phyloP scores from a whole-genome alignment of 768 basidiomycete species.

The Russula foetens region DNA sequence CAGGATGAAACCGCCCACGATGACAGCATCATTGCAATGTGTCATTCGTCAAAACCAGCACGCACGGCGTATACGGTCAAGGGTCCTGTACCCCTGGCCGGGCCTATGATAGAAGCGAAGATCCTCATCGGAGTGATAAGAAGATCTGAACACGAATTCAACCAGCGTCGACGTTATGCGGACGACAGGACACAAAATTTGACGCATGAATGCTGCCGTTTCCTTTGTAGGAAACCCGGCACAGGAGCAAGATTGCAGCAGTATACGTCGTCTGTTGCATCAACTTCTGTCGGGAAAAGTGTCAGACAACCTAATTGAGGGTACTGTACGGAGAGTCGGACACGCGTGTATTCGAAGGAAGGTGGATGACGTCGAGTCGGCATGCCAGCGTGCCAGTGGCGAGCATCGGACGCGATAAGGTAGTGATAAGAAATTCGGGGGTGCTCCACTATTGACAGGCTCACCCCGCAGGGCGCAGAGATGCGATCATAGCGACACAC shows the following conservation, averaged over 20 bases:
- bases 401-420: neutral
- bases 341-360: neutral
- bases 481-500: neutral
- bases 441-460: neutral
- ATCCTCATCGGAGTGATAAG: neutral
- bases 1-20: neutral
- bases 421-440: neutral
- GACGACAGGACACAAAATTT: neutral
- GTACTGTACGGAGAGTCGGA: neutral
- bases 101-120: neutral
- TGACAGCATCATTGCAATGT: neutral
- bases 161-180: neutral
- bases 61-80: neutral
- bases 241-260: too few species aligned
- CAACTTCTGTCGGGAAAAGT: neutral
- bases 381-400: too few species aligned
- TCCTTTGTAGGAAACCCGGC: neutral
- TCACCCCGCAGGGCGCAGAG: neutral
- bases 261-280: neutral
- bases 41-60: neutral
- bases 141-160: neutral
- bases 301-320: neutral
- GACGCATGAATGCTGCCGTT: neutral
- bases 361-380: neutral
- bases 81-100: neutral